Evolutionary conservation across 1,284 basidiomycete genomes (phyloP).

Genomic region (Trichosporon sp.): DNA sequence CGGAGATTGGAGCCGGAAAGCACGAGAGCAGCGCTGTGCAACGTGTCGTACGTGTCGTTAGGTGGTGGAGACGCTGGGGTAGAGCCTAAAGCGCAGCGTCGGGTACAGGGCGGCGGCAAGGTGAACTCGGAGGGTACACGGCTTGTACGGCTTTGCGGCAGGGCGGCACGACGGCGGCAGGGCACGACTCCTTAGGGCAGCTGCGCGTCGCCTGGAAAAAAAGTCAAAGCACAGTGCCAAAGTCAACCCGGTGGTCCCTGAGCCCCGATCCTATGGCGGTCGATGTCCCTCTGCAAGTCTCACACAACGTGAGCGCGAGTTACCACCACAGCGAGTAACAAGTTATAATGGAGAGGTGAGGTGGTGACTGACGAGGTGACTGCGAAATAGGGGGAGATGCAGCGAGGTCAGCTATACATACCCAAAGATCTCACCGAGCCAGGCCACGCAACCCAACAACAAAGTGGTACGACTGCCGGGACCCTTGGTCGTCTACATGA

Average conservation of each 20-base stretch:
- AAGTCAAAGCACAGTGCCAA: background rate
- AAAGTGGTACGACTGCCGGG: conserved; percentile 5
- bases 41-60: conserved; percentile 4
- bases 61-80: background rate
- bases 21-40: background rate
- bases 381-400: background rate
- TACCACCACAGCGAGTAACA: background rate
- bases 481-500: background rate
- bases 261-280: background rate
- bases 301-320: background rate
- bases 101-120: conserved; percentile 12
- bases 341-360: background rate
- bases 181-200: background rate
- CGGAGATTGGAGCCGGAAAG: background rate
- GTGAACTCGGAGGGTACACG: background rate
- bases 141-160: background rate
- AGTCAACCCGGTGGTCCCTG: conserved; percentile 6
- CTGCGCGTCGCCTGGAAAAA: conserved; percentile 7
- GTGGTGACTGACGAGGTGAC: conserved; percentile 9
- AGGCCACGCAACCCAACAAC: background rate
- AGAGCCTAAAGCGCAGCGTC: background rate
- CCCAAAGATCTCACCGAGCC: background rate
- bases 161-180: background rate
- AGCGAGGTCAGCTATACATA: background rate
- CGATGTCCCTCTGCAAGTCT: background rate